Evolutionary conservation across 2,329 filamentous ascomycete genomes (phyloP).

Genomic region (Trichophyton rubrum): DNA sequence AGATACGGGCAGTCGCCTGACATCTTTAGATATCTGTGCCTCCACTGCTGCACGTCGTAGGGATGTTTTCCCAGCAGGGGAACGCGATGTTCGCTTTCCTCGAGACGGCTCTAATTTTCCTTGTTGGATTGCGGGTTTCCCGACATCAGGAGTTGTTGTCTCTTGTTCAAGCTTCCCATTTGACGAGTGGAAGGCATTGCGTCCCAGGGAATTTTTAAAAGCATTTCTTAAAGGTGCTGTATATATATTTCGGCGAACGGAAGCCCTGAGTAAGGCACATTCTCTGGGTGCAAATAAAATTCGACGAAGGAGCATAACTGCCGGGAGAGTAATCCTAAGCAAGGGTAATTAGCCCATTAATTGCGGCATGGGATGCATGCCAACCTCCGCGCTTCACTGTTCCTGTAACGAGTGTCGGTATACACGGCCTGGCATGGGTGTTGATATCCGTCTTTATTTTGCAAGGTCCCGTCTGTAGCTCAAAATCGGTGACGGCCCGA

Average conservation of each 20-base stretch:
- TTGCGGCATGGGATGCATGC: background rate
- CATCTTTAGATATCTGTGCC: conserved; percentile 53
- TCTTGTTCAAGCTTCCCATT: conserved; percentile 18
- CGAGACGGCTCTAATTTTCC: conserved; percentile 15
- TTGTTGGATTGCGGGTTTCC: background rate
- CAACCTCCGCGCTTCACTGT: background rate
- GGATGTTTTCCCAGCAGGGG: conserved; percentile 54
- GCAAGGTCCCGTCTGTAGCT: no score
- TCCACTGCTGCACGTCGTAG: conserved; percentile 76
- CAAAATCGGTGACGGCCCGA: background rate
- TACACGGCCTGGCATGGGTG: background rate
- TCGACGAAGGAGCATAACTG: conserved; percentile 2
- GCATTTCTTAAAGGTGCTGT: no score
- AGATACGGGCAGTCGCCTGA: conserved; percentile 35
- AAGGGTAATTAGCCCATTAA: background rate
- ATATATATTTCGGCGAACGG: background rate
- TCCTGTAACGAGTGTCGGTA: background rate
- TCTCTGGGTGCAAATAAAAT: background rate
- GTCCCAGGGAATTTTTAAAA: background rate
- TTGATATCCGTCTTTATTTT: background rate
- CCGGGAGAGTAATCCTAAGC: background rate
- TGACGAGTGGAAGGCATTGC: background rate
- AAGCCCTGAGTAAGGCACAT: background rate
- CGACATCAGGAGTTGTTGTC: background rate
- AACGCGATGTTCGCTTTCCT: conserved; percentile 33